These are phyloP conservation scores for Ilex aquifolium DNA, from an alignment of 257 asterid species.

Conservation along the genomic window DNA sequence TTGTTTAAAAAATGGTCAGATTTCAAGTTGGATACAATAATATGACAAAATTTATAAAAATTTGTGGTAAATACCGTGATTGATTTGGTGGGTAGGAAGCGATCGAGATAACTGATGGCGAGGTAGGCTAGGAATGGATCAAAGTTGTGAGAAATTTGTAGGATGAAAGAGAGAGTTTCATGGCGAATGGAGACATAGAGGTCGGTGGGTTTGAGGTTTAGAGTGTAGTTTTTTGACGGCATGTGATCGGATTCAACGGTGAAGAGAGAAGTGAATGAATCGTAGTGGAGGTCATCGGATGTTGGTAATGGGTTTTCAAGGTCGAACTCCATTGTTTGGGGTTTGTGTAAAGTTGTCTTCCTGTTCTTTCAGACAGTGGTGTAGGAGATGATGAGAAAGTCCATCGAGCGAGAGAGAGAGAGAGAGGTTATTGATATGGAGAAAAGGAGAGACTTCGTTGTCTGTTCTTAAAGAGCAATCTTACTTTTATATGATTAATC, in stretches of 20 bases:
- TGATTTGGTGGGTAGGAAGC: constrained; percentile 49
- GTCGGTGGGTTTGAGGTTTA: not conserved
- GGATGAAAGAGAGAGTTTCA: constrained; percentile 33
- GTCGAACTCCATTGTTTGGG: constrained; percentile 53
- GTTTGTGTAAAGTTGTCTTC: not conserved
- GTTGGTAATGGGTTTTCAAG: constrained; percentile 62
- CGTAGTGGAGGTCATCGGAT: constrained; percentile 1
- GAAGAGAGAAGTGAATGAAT: constrained; percentile 20
- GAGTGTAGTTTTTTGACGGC: constrained; percentile 36
- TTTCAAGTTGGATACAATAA: too few relatives aligned
- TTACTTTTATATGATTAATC: too few relatives aligned
- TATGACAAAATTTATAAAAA: too few relatives aligned
- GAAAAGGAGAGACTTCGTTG: constrained; percentile 18
- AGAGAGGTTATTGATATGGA: constrained; percentile 12
- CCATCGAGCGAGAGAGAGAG: not conserved
- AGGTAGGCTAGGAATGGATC: constrained; percentile 44
- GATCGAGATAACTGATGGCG: constrained; percentile 63
- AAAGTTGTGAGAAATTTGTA: constrained; percentile 21
- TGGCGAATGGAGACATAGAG: constrained; percentile 23
- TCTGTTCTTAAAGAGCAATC: not conserved
- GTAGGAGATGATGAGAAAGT: constrained; percentile 3
- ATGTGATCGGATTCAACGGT: constrained; percentile 47
- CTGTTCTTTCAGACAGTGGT: not conserved
- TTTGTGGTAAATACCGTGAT: constrained; percentile 22
- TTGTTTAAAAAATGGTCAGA: not conserved